Evolutionary conservation across 768 basidiomycete genomes (phyloP).

Genomic region (Exidia glandulosa): DNA sequence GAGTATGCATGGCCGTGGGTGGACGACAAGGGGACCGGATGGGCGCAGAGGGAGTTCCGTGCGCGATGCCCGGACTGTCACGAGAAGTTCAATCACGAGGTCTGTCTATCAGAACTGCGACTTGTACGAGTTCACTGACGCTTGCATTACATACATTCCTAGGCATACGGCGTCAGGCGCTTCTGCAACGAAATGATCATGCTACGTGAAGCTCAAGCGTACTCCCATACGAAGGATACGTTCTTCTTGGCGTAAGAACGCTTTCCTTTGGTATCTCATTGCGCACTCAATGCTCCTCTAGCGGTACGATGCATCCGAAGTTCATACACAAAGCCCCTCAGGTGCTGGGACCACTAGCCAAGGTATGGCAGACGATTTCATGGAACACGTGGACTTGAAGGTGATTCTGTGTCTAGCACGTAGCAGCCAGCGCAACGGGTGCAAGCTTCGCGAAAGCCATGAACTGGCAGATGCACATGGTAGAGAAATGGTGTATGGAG

Average conservation of each 20-base stretch:
- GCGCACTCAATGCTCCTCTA: neutral
- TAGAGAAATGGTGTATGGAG: neutral
- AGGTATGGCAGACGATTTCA: neutral
- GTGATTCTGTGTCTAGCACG: neutral
- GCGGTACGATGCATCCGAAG: neutral
- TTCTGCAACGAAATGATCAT: neutral
- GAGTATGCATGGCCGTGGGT: neutral
- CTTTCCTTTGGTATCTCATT: neutral
- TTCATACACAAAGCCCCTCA: neutral
- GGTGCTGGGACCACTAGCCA: neutral
- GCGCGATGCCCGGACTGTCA: neutral
- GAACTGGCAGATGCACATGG: neutral
- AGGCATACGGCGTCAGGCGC: neutral
- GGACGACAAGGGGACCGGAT: neutral
- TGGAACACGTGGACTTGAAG: neutral
- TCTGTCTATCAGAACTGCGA: neutral
- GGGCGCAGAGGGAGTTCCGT: neutral
- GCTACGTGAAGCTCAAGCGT: neutral
- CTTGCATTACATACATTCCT: neutral
- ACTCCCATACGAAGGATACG: neutral
- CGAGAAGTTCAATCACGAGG: neutral
- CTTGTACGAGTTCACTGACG: neutral
- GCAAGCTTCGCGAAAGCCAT: neutral
- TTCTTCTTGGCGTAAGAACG: neutral
- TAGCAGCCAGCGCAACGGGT: neutral